Conservation (phyloP, 345 rosid species). For the Melastoma malabathricum region DNA sequence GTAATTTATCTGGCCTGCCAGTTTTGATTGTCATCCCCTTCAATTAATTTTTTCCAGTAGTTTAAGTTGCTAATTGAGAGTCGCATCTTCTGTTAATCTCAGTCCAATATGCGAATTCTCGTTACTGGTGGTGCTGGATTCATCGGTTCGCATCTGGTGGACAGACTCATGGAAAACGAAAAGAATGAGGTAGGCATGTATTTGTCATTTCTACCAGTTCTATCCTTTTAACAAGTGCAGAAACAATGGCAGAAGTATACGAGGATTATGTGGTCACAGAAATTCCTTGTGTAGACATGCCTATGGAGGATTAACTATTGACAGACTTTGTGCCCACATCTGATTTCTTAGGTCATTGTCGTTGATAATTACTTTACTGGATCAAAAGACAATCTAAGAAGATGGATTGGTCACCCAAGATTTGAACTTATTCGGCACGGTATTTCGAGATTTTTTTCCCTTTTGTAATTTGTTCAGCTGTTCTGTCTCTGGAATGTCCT, state of each 20-base stretch:
- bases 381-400: constrained; percentile 71
- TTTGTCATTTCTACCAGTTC: neutral
- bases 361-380: constrained; percentile 93
- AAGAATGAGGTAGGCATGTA: constrained; percentile 60
- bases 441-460: constrained; percentile 14
- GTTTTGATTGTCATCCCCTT: too few relatives aligned
- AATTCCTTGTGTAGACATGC: too few relatives aligned
- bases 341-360: constrained; percentile 49
- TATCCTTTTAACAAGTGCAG: neutral
- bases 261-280: too few relatives aligned
- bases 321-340: too few relatives aligned
- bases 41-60: too few relatives aligned
- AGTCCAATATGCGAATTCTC: constrained; percentile 95
- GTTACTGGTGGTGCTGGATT: constrained; percentile 96
- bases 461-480: neutral
- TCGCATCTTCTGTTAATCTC: neutral
- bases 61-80: too few relatives aligned
- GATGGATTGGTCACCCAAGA: constrained; percentile 92
- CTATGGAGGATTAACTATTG: too few relatives aligned
- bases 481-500: neutral
- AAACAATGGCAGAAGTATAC: too few relatives aligned
- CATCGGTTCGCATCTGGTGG: constrained; percentile 92
- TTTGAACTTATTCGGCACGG: constrained; percentile 97
- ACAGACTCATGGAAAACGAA: constrained; percentile 82
- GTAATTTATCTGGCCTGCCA: too few relatives aligned